Percentiles rank a stretch among this genome's conserved stretches.
These are phyloP conservation scores for Hysterium pulicare DNA, from an alignment of 2,329 filamentous ascomycete genomes.

Conservation along the genomic window DNA sequence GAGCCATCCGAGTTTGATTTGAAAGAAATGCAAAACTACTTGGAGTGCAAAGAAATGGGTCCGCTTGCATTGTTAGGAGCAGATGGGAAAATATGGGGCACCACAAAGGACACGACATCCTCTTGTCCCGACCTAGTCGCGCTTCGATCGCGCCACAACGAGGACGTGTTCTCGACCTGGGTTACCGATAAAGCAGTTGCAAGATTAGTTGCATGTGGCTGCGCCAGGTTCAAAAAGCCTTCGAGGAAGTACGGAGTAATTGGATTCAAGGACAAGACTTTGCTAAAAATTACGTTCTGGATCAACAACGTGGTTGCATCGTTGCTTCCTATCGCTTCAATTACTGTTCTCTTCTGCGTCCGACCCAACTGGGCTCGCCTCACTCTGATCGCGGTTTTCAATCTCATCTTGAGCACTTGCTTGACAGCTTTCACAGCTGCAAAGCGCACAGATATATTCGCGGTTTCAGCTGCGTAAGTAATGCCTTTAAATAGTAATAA, in stretches of 20 bases:
- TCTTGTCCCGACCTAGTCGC: constrained; percentile 12
- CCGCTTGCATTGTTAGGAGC: constrained; percentile 7
- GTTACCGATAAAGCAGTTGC: constrained; percentile 9
- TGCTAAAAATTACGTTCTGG: constrained; percentile 16
- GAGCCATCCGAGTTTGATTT: constrained; percentile 15
- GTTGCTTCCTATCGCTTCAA: constrained; percentile 19
- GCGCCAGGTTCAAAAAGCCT: constrained; percentile 11
- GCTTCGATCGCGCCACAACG: constrained; percentile 11
- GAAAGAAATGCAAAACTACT: constrained; percentile 13
- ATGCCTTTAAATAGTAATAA: constrained; percentile 6
- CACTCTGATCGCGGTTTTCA: constrained; percentile 19
- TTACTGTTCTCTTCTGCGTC: constrained; percentile 13
- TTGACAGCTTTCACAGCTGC: constrained; percentile 18
- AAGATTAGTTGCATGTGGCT: constrained; percentile 9
- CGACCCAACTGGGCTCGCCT: constrained; percentile 11
- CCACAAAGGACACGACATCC: background rate
- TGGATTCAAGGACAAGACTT: constrained; percentile 11
- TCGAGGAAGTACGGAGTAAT: constrained; percentile 7
- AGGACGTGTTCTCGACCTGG: constrained; percentile 19
- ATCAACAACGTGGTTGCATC: constrained; percentile 18
- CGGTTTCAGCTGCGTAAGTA: constrained; percentile 26
- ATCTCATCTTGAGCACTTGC: constrained; percentile 18
- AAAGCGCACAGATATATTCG: constrained; percentile 22
- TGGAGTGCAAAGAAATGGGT: constrained; percentile 9
- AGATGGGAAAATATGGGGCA: constrained; percentile 13